Conservation (phyloP, 1,284 basidiomycete species). For the Boletus subluridellus region DNA sequence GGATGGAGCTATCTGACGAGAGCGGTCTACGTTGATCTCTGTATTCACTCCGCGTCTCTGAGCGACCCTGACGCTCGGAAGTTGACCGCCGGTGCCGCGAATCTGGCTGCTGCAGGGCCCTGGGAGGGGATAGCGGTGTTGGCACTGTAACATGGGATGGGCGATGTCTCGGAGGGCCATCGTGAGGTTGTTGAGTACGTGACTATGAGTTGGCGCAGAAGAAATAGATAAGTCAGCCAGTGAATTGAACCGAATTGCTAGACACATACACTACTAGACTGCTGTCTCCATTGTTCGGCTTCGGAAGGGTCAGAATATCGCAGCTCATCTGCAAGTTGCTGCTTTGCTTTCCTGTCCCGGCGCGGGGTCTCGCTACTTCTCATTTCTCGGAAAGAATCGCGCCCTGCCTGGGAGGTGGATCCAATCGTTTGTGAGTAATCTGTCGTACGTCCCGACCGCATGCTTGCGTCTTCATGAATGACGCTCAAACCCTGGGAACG, state of each 20-base stretch:
- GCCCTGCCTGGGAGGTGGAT: conserved; percentile 19
- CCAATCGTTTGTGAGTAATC: conserved; percentile 25
- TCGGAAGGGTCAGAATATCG: conserved; percentile 38
- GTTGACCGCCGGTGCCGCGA: conserved; percentile 18
- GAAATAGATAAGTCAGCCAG: conserved; percentile 1
- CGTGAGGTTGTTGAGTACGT: conserved; percentile 14
- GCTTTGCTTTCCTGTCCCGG: conserved; percentile 23
- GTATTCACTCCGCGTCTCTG: conserved; percentile 17
- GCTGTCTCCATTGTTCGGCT: conserved; percentile 38
- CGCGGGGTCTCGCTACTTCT: conserved; percentile 20
- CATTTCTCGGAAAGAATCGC: conserved; percentile 14
- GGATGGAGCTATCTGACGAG: conserved; percentile 36
- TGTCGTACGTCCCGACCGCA: conserved; percentile 28
- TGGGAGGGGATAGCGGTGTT: conserved; percentile 30
- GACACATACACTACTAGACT: conserved; percentile 27
- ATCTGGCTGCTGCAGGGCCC: conserved; percentile 17
- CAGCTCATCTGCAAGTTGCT: conserved; percentile 33
- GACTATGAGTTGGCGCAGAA: conserved; percentile 16
- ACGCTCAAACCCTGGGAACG: conserved; percentile 35
- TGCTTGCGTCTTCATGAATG: conserved; percentile 41
- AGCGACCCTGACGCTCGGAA: conserved; percentile 32
- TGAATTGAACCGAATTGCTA: background rate
- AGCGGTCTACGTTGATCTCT: conserved; percentile 25
- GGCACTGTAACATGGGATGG: conserved; percentile 27
- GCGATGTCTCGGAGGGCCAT: conserved; percentile 15